A percentile compares a stretch with the other conserved stretches of the same genome.
phyloP scores from a whole-genome alignment of 1,284 basidiomycete genomes.

The Irpex sp. region DNA sequence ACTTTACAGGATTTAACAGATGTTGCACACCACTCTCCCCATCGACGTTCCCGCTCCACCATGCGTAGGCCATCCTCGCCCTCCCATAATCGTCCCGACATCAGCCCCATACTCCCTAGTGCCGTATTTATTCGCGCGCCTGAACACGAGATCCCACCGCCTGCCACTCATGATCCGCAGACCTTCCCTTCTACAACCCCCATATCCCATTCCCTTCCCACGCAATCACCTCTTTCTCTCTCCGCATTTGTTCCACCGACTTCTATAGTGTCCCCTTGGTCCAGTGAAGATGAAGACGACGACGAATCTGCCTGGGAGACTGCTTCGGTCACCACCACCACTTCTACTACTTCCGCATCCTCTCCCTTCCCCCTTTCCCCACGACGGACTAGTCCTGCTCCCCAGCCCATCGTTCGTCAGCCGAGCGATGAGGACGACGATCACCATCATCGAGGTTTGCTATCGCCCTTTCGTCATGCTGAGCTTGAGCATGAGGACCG shows the following conservation, averaged over 20 bases:
- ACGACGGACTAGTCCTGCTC: slow-evolving; percentile 24
- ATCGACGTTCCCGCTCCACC: slow-evolving; percentile 35
- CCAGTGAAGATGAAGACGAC: slow-evolving; percentile 74
- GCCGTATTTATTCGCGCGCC: slow-evolving; percentile 13
- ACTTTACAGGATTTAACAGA: slow-evolving; percentile 23
- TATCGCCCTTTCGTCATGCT: slow-evolving; percentile 23
- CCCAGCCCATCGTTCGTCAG: slow-evolving; percentile 26
- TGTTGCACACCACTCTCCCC: slow-evolving; percentile 9
- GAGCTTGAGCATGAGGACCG: slow-evolving; percentile 24
- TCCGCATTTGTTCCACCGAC: slow-evolving; percentile 21
- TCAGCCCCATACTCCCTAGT: slow-evolving; percentile 9
- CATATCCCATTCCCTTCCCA: slow-evolving; percentile 15
- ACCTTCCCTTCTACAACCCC: slow-evolving; percentile 21
- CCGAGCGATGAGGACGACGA: slow-evolving; percentile 36
- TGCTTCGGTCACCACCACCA: slow-evolving; percentile 56
- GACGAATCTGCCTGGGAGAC: slow-evolving; percentile 75
- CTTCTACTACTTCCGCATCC: slow-evolving; percentile 50
- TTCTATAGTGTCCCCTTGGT: slow-evolving; percentile 51
- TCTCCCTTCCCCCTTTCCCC: slow-evolving; percentile 35
- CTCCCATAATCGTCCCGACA: slow-evolving; percentile 31
- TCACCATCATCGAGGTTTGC: slow-evolving; percentile 19
- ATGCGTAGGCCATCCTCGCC: slow-evolving; percentile 46
- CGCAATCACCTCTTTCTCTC: slow-evolving; percentile 30
- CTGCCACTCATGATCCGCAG: slow-evolving; percentile 14
- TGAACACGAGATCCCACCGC: slow-evolving; percentile 23